Conservation (phyloP, 805 yeast genomes). For the Metschnikowia koreensis region DNA sequence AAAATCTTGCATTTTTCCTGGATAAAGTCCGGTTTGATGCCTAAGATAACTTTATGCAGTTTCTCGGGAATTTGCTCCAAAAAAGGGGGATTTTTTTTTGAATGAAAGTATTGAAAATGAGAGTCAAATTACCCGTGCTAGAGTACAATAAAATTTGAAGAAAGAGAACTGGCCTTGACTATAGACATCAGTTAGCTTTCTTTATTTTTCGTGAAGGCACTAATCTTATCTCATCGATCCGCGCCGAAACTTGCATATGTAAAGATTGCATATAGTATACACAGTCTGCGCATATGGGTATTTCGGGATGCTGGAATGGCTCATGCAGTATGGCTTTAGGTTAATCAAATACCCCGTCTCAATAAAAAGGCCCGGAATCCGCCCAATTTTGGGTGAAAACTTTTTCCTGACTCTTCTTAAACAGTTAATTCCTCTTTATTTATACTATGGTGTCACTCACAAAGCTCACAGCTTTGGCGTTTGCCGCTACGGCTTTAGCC, state of each 20-base stretch:
- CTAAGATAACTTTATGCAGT: constrained; percentile 4
- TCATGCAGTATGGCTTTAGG: not conserved
- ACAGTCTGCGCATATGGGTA: not conserved
- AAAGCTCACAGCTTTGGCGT: constrained; percentile 12
- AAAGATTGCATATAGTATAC: not conserved
- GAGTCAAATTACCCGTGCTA: not conserved
- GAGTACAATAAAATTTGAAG: not conserved
- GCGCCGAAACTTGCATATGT: not conserved
- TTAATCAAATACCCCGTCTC: not conserved
- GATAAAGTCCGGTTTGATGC: constrained; percentile 1
- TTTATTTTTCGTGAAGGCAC: not conserved
- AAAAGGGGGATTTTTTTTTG: not conserved
- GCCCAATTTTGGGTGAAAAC: not conserved
- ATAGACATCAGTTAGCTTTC: too few species aligned
- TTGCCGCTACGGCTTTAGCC: constrained; percentile 17
- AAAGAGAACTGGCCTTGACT: too few species aligned
- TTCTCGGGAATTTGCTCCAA: not conserved
- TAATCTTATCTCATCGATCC: constrained; percentile 9
- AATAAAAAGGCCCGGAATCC: not conserved
- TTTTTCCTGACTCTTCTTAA: too few species aligned
- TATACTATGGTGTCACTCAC: constrained; percentile 16
- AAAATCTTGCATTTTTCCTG: not conserved
- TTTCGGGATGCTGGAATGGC: not conserved
- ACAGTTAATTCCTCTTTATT: not conserved
- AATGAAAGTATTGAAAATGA: not conserved